Base-by-base conservation (phyloP, 1,284 basidiomycete genomes). In the Butyriboletus regius region DNA sequence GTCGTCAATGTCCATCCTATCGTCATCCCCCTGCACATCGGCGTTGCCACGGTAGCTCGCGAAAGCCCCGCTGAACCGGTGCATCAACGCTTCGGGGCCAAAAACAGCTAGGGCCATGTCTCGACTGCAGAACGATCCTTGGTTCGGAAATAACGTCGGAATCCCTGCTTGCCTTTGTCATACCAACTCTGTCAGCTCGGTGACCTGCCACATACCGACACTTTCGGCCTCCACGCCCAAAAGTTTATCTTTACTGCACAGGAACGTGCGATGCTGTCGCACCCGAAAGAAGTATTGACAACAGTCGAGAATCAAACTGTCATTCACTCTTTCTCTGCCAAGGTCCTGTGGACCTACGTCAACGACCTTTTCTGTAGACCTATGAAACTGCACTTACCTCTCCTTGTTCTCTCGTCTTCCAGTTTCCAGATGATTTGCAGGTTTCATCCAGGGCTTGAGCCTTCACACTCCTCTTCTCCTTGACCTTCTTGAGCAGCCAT, bases 251-350 rank as follows among this genome's bases (percentile, higher is more conserved):
- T 72, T 75, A 49, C 80, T 85, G 60, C 81, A 78, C 37, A 88
- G 60, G 46, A 76, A 61, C 12, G 76, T 79, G 46, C 59, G 68
- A 39, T 69, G 63, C 49, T 54, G 63, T 39, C 62, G 68, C 22
- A 57, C 51, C 15, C 42, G 57, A 18, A 41, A 47, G 60, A 82
- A 86, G 62, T 79, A 84, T 54, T 73, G 66, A 59, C 81, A 84
- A 57, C 86, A 89, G 61, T 88, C 85, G 38, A 84, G 67, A 57
- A 89, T 87, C 28, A 81, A 66, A 43, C 74, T 72, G 60, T 89
- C 86, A 57, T 86, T 87, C 46, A 60, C 64, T 56, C 73, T 70
- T 50, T 73, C 73, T 32, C 46, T 53, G 17, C 56, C 57, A 15
- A 62, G 46, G 36, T 54, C 54, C 57, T 60, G 42, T 39, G 32